Base-by-base conservation (phyloP, 2,329 filamentous ascomycete species). In the Ampelomyces quisqualis region DNA sequence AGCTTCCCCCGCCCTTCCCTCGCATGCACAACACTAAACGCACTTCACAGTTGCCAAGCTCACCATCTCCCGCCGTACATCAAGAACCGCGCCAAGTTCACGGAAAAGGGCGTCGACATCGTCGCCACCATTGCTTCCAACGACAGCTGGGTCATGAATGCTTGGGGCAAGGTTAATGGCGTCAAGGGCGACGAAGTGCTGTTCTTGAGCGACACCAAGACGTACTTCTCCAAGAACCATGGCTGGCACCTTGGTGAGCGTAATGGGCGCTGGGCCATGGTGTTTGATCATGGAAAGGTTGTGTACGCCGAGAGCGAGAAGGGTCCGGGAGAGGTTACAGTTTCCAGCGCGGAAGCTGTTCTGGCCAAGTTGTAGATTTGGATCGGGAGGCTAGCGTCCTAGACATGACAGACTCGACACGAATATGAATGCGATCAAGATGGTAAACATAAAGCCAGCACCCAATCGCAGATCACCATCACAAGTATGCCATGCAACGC, bases 161-260 rank as follows among this genome's bases (percentile, higher is more conserved):
- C 86, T 39, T 93, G 88, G 88, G 85, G 82, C 72, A 95, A 95
- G 80, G 88, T 89, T 64, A 91, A 94, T 73, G 77, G 78, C 38
- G 77, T 91, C 64, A 84, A 80, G 64, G 81, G 83, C 51, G 84
- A 91, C 57, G 78, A 80, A 60, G 81, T 86, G 58, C 77, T 93
- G 58, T 93, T 95, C 76, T 79, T 89, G 64, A 83, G 81, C 58
- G 89, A 95, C 70, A 72, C 75, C 47, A 80, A 81, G 55, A 77
- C 81, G 54, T 81, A 80, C 62, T 94, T 94, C 78, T 85, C 82
- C 70, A 83, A 85, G 76, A 77, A 77, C 65, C 79, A 90, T 57
- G 88, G 85, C 68, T 94, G 88, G 88, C 79, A 77, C 14, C 69
- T 71, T 66, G 85, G 83, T 45, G 85, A 87, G 63, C 80, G 88